phyloP scores from a whole-genome alignment of 257 asterid species.

The Penstemon barbatus region DNA sequence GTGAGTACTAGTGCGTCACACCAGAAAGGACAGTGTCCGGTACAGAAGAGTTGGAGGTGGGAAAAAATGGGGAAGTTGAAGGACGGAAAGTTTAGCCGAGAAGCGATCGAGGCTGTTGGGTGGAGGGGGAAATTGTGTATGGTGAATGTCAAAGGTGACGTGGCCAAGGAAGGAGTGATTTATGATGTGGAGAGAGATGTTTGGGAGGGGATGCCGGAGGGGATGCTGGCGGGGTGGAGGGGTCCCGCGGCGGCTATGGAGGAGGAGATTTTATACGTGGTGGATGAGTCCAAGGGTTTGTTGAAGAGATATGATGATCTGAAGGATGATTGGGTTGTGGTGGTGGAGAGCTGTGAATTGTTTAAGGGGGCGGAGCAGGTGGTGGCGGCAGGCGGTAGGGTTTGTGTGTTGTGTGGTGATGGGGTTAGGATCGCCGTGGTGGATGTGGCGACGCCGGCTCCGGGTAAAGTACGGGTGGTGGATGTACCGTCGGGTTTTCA shows the following conservation, averaged over 20 bases:
- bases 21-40: background rate
- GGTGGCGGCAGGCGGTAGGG: slow-evolving; percentile 64
- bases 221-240: slow-evolving; percentile 77
- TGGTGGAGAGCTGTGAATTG: slow-evolving; percentile 33
- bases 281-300: slow-evolving; percentile 64
- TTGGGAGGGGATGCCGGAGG: slow-evolving; percentile 84
- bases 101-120: slow-evolving; percentile 77
- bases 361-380: slow-evolving; percentile 58
- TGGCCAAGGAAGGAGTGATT: slow-evolving; percentile 63
- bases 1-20: background rate
- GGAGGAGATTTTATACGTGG: slow-evolving; percentile 62
- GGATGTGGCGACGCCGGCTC: slow-evolving; percentile 53
- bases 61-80: slow-evolving; percentile 48
- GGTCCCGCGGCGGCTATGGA: slow-evolving; percentile 83
- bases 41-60: slow-evolving; percentile 50
- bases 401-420: slow-evolving; percentile 51
- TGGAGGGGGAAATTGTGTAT: slow-evolving; percentile 83
- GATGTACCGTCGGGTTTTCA: slow-evolving; percentile 56
- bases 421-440: slow-evolving; percentile 54
- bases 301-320: slow-evolving; percentile 49
- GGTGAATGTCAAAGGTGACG: slow-evolving; percentile 78
- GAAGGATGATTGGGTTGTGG: slow-evolving; percentile 54
- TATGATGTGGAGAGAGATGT: slow-evolving; percentile 47
- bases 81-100: slow-evolving; percentile 78
- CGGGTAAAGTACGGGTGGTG: slow-evolving; percentile 50